Evolutionary conservation across 192 early-diverging fungal species (phyloP).

Genomic region (Backusella tarrabulga): DNA sequence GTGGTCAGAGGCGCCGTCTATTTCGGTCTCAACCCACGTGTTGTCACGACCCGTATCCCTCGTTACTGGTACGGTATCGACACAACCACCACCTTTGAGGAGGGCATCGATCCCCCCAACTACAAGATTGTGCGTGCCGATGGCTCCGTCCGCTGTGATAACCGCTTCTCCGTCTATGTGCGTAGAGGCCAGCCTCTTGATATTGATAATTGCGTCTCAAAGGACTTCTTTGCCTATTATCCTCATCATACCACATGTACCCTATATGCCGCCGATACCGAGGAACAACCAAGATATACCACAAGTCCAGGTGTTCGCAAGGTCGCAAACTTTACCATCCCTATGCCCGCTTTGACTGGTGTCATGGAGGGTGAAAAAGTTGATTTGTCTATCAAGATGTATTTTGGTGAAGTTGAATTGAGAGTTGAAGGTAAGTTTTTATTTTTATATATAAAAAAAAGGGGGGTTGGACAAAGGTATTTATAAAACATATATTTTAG

Average conservation of each 20-base stretch:
- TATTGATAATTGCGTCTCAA: constrained; percentile 41
- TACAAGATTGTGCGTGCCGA: constrained; percentile 50
- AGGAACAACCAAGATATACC: constrained; percentile 39
- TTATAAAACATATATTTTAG: constrained; percentile 8
- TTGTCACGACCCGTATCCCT: constrained; percentile 48
- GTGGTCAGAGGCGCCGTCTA: constrained; percentile 54
- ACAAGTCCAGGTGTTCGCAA: constrained; percentile 39
- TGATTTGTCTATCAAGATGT: constrained; percentile 41
- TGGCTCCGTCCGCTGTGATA: constrained; percentile 51
- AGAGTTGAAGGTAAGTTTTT: constrained; percentile 34
- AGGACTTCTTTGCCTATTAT: constrained; percentile 44
- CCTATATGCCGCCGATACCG: constrained; percentile 36
- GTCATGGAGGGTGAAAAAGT: constrained; percentile 41
- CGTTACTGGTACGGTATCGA: constrained; percentile 55
- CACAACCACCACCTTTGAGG: constrained; percentile 49
- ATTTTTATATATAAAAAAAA: no score
- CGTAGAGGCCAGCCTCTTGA: constrained; percentile 36
- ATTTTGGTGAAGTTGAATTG: constrained; percentile 43
- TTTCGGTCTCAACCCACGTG: constrained; percentile 51
- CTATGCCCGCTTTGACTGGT: constrained; percentile 39
- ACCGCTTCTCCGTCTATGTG: constrained; percentile 53
- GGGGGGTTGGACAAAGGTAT: background rate
- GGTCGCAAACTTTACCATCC: constrained; percentile 42
- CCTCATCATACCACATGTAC: constrained; percentile 45
- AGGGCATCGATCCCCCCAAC: constrained; percentile 45